These are phyloP conservation scores for Coemansia sp. DNA, from an alignment of 192 early-diverging fungal species.

Conservation along the genomic window DNA sequence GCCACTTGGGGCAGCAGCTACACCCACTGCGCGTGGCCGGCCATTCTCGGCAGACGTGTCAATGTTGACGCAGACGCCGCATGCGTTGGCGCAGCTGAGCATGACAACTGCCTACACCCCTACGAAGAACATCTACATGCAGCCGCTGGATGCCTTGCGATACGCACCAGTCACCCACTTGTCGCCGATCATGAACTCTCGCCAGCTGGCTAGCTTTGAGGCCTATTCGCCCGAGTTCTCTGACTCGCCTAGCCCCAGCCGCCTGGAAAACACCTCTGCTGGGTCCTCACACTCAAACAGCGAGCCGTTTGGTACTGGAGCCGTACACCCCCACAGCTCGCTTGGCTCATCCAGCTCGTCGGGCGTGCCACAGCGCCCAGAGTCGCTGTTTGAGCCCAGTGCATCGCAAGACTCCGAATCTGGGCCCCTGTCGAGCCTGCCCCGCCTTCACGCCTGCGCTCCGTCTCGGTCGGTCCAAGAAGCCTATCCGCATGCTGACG, in stretches of 20 bases:
- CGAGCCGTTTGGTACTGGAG: background rate
- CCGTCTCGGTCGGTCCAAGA: constrained; percentile 7
- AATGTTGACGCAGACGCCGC: constrained; percentile 38
- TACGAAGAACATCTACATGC: constrained; percentile 41
- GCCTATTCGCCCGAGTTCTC: constrained; percentile 48
- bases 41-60: constrained; percentile 50
- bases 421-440: constrained; percentile 35
- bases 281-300: constrained; percentile 3
- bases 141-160: constrained; percentile 20
- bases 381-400: constrained; percentile 34
- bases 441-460: constrained; percentile 9
- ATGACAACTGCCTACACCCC: constrained; percentile 23
- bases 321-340: background rate
- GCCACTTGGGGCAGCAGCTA: background rate
- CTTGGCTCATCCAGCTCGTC: constrained; percentile 30
- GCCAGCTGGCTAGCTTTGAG: constrained; percentile 19
- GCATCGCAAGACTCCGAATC: constrained; percentile 33
- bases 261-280: background rate
- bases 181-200: constrained; percentile 11
- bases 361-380: constrained; percentile 14
- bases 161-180: background rate
- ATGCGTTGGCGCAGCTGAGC: constrained; percentile 11
- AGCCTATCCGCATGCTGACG: constrained; percentile 13
- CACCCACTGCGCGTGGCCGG: constrained; percentile 29
- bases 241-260: constrained; percentile 6